These are phyloP conservation scores for Brassica juncea DNA, from an alignment of 345 rosid species.

Conservation along the genomic window DNA sequence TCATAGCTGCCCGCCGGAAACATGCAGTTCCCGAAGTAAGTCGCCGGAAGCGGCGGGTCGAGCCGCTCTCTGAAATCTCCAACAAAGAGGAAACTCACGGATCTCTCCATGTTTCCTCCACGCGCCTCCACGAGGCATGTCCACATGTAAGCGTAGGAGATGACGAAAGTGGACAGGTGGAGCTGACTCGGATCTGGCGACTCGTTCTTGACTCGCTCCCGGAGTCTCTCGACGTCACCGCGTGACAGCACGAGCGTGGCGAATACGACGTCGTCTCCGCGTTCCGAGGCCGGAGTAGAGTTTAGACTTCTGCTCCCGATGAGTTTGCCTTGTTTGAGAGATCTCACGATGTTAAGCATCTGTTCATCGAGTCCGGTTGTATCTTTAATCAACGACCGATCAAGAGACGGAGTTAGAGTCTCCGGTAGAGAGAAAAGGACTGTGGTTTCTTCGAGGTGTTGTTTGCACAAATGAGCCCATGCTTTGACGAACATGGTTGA, in stretches of 20 bases:
- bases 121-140: neutral
- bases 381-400: constrained; percentile 27
- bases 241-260: constrained; percentile 38
- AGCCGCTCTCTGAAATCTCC: neutral
- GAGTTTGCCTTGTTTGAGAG: neutral
- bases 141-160: constrained; percentile 3
- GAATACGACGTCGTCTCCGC: constrained; percentile 15
- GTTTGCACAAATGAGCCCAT: constrained; percentile 40
- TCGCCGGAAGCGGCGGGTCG: constrained; percentile 11
- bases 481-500: constrained; percentile 31
- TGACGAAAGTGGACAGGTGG: neutral
- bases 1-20: constrained; percentile 8
- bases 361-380: constrained; percentile 3
- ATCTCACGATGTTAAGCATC: neutral
- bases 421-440: constrained; percentile 4
- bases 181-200: neutral
- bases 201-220: constrained; percentile 26
- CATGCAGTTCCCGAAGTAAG: constrained; percentile 32
- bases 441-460: neutral
- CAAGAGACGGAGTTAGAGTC: constrained; percentile 26
- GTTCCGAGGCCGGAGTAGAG: neutral
- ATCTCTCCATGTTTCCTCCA: neutral
- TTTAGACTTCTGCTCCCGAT: constrained; percentile 25
- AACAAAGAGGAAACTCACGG: neutral
- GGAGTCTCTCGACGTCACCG: constrained; percentile 32